Conservation (phyloP, 2,329 filamentous ascomycete genomes). For the Penicillium janthinellum region DNA sequence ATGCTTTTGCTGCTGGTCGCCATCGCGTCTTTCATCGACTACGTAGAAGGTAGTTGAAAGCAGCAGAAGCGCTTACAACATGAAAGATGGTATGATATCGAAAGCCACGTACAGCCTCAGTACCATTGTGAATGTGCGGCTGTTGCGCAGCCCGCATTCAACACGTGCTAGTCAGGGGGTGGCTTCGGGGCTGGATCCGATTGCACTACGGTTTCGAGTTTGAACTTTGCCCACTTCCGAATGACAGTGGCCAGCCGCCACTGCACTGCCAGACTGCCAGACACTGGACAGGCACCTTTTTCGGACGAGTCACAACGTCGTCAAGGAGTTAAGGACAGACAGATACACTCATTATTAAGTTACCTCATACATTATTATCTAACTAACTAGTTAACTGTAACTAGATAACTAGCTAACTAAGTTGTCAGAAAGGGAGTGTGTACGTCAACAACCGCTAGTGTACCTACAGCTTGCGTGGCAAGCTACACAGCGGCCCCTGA, state of each 20-base stretch:
- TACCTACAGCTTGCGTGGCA: slow-evolving; percentile 6
- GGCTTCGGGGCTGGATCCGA: neutral
- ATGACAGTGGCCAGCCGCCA: neutral
- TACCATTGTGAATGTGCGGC: no score
- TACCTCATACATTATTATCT: no score
- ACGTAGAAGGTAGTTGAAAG: neutral
- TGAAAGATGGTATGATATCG: neutral
- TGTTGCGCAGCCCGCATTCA: neutral
- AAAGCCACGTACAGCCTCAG: no score
- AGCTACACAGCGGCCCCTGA: slow-evolving; percentile 2
- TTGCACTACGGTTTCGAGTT: neutral
- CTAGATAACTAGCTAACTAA: no score
- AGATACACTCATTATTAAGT: no score
- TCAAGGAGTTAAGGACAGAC: no score
- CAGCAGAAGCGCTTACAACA: neutral
- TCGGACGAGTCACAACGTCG: neutral
- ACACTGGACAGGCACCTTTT: neutral
- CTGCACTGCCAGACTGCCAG: no score
- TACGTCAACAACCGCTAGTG: slow-evolving; percentile 11
- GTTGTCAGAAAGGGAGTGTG: neutral
- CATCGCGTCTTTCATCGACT: neutral
- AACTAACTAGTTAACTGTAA: no score
- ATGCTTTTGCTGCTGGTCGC: neutral
- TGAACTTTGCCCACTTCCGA: neutral
- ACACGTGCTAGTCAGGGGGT: neutral